These are phyloP conservation scores for Geoglossum cookeanum DNA, from an alignment of 2,329 filamentous ascomycete species.

Conservation along the genomic window DNA sequence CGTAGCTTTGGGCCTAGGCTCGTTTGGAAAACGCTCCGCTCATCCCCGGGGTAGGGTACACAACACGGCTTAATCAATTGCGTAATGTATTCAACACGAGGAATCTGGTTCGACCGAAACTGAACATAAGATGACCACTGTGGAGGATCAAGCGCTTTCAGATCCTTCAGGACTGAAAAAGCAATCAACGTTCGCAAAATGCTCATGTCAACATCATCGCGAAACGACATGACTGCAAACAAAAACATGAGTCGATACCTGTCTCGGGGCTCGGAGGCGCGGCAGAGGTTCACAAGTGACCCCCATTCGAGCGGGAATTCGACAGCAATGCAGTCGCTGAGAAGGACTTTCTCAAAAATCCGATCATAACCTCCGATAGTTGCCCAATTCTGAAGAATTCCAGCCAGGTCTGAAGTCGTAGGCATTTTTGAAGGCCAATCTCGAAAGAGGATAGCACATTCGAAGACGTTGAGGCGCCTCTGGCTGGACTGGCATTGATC, in stretches of 20 bases:
- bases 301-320: conserved; percentile 26
- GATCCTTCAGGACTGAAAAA: conserved; percentile 22
- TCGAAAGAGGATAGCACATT: conserved; percentile 13
- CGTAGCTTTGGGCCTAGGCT: conserved; percentile 16
- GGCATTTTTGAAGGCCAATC: conserved; percentile 12
- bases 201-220: conserved; percentile 19
- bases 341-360: conserved; percentile 15
- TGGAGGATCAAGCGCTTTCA: conserved; percentile 23
- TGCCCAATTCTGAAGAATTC: conserved; percentile 17
- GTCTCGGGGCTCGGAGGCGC: conserved; percentile 12
- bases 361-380: conserved; percentile 23
- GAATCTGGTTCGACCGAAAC: conserved; percentile 20
- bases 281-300: conserved; percentile 21
- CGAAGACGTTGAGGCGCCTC: conserved; percentile 3
- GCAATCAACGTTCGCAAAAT: conserved; percentile 26
- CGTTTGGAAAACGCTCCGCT: conserved; percentile 10
- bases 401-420: conserved; percentile 12
- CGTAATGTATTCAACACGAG: conserved; percentile 16
- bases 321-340: conserved; percentile 23
- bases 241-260: conserved; percentile 26
- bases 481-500: not conserved
- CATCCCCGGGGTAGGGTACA: conserved; percentile 15
- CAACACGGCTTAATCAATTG: conserved; percentile 18
- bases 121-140: conserved; percentile 17
- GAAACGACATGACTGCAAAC: conserved; percentile 26